Evolutionary conservation across 1,284 basidiomycete genomes (phyloP), one percentile per base, ranked within the genome.

Genomic region (Puccinia coronata): DNA sequence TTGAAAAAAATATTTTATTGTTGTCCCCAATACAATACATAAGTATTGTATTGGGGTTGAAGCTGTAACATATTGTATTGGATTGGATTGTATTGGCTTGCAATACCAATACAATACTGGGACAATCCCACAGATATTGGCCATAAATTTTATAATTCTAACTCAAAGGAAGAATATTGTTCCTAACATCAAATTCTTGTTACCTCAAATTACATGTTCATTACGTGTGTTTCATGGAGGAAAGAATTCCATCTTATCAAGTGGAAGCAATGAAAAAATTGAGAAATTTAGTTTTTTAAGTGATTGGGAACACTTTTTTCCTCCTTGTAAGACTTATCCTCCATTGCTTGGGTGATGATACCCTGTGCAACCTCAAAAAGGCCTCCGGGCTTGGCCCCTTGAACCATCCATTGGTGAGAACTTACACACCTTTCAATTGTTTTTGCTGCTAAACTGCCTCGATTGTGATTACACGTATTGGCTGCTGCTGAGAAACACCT

Each of bases 401-500:
- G 61, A n/a, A 65, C 12, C 3, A 65, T 20, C 61, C 61, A 65
- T n/a, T 65, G 61, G 34, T 65, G 61, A 36, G 61, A 65, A 34
- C 61, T 65, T 20, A 65, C 61, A 39, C 61, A 65, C 34, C 61
- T 9, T 20, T 65, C 61, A 41, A 65, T 65, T 41, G 28, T 65
- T 65, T n/a, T 36, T 4, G 61, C 31, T 39, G 61, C 31, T 9
- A 65, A n/a, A 39, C 61, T 65, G 31, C 61, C 61, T 14, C 61
- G 12, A 39, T 65, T 34, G n/a, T n/a, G 11, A 5, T 34, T 20
- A 18, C 61, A 65, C 16, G 61, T 65, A 65, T 65, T 34, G 6
- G 61, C 61, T 20, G 61, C 61, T 39, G 34, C 61, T 39, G 61
- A 65, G 28, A 65, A 65, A 39, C 61, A 65, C 18, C 61, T 65